phyloP scores from a whole-genome alignment of 345 rosid genomes.

The Acer yangbiense region DNA sequence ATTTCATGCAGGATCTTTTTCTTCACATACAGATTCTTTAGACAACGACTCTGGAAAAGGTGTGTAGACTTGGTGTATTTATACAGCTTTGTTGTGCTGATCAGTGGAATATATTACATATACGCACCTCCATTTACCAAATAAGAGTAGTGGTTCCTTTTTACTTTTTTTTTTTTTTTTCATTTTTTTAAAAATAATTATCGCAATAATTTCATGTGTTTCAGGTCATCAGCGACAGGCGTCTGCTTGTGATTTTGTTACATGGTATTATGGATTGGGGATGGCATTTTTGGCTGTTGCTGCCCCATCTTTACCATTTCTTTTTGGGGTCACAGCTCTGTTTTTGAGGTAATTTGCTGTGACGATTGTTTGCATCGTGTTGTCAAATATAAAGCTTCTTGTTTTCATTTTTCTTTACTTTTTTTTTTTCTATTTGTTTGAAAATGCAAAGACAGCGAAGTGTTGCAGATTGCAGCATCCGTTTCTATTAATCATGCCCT shows the following conservation, averaged over 20 bases:
- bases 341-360: slow-evolving; percentile 60
- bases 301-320: slow-evolving; percentile 69
- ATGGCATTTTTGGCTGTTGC: slow-evolving; percentile 68
- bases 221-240: slow-evolving; percentile 73
- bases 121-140: neutral
- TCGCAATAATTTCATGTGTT: slow-evolving; percentile 1
- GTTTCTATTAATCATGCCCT: neutral
- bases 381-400: neutral
- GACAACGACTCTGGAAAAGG: slow-evolving; percentile 83
- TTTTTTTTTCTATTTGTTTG: neutral
- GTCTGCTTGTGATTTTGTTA: slow-evolving; percentile 49
- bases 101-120: neutral
- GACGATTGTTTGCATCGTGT: neutral
- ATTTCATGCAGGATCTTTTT: slow-evolving; percentile 45
- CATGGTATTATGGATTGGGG: slow-evolving; percentile 73
- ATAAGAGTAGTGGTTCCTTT: neutral
- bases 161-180: neutral
- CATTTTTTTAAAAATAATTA: no score
- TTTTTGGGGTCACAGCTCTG: slow-evolving; percentile 80
- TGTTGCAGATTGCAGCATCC: neutral
- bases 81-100: neutral
- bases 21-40: slow-evolving; percentile 41
- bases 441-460: neutral
- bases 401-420: neutral
- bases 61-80: slow-evolving; percentile 20